Evolutionary conservation across 176 grass and related monocot genomes (phyloP).

Genomic region (Melocanna baccifera): DNA sequence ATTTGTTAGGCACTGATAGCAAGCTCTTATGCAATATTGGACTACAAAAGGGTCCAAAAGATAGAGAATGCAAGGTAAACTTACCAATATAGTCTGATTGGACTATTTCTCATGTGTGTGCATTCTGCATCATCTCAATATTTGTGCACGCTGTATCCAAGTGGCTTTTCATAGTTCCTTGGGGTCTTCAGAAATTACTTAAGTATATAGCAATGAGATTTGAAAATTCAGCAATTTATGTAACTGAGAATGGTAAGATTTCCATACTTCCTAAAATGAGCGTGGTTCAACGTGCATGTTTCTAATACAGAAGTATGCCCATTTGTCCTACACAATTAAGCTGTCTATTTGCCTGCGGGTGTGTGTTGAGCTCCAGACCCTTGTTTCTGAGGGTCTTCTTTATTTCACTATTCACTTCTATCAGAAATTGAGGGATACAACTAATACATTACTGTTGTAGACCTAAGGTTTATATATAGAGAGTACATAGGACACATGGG

Average conservation of each 20-base stretch:
- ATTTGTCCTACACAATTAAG: neutral
- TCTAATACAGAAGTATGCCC: neutral
- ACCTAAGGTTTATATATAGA: neutral
- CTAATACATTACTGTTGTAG: neutral
- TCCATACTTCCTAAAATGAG: conserved; percentile 17
- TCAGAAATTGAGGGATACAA: no score
- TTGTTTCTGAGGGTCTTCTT: neutral
- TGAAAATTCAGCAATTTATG: conserved; percentile 60
- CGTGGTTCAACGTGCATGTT: neutral
- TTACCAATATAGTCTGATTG: no score
- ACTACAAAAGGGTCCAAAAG: no score
- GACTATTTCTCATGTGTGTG: neutral
- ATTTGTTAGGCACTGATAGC: no score
- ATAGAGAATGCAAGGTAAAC: no score
- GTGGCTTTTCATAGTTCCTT: conserved; percentile 97
- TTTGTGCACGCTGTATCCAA: conserved; percentile 82
- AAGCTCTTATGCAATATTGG: no score
- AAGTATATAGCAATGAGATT: conserved; percentile 68
- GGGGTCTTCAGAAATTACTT: conserved; percentile 75
- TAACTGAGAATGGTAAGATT: conserved; percentile 90
- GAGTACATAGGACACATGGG: no score
- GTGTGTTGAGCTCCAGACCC: no score
- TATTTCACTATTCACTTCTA: no score
- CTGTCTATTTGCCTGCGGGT: neutral
- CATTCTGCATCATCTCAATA: conserved; percentile 16